Evolutionary conservation across 495 filamentous ascomycete species (phyloP), one percentile per base, ranked within the genome.

Genomic region (Bryoglossum gracile): DNA sequence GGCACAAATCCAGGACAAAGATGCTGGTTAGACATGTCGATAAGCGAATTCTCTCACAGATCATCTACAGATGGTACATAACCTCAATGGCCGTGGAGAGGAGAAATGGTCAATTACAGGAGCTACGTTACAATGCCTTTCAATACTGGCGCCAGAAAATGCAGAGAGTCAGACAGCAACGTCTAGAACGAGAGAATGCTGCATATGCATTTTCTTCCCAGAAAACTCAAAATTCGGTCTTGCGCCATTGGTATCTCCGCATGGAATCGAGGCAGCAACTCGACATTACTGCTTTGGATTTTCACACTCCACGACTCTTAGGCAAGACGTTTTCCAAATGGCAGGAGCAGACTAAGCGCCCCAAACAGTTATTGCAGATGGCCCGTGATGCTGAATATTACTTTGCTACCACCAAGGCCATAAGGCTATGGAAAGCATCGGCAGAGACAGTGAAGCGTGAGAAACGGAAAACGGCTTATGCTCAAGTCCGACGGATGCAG

Each of bases 381-480:
- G 70, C 81, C 16, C 53, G 55, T 8, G 67, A 81, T 59, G 80
- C 79, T 8, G 53, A 66, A 8, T 84, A 77, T 42, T 87, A 81
- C 53, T 78, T 83, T 48, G 46, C 73, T 18, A 67, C 73, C 24
- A 77, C 69, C 13, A 70, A 67, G 49, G 60, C 64, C n/a, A 48
- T 82, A 19, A 79, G 75, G 44, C 50, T 50, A 21, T 86, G 81
- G 82, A 70, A 69, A 39, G 62, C 64, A 37, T 73, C 77, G 11
- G 69, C 69, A 5, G 52, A 70, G 24, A 64, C 73, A 36, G 68
- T 75, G 6, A 66, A 72, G 23, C 73, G 75, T 47, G 67, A 72
- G 45, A 77, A 76, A 36, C 71, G 78, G 8, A 74, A 77, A 39
- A 71, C 77, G 18, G 73, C 78, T 8, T 86, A 87, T 65, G 67